Percentiles rank a stretch among this genome's conserved stretches.
These are phyloP conservation scores for Nicotiana sylvestris DNA, from an alignment of 257 asterid genomes.

Conservation along the genomic window DNA sequence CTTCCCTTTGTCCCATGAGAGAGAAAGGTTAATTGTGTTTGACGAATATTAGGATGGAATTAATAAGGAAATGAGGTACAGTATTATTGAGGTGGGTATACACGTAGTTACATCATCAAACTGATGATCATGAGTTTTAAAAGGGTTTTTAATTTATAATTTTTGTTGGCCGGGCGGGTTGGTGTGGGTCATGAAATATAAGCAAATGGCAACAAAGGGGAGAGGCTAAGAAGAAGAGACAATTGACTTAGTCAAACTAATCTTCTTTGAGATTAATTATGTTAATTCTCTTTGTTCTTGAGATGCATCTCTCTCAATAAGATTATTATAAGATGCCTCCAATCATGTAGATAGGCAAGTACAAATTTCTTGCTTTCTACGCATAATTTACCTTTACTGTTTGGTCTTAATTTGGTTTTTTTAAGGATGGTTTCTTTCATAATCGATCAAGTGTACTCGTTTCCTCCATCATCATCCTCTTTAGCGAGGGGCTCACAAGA, in stretches of 20 bases:
- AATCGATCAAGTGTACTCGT: too few species aligned
- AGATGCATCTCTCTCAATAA: not conserved
- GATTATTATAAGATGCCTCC: not conserved
- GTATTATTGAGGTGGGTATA: not conserved
- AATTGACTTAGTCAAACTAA: not conserved
- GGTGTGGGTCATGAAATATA: not conserved
- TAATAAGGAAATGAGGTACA: too few species aligned
- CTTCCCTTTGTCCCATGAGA: constrained; percentile 42
- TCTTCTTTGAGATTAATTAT: not conserved
- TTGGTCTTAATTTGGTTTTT: too few species aligned
- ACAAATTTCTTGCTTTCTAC: too few species aligned
- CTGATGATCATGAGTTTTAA: not conserved
- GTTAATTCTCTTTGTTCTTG: not conserved
- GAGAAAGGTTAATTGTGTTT: not conserved
- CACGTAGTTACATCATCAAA: not conserved
- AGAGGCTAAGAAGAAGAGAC: not conserved
- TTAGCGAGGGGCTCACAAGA: not conserved
- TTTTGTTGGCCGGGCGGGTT: not conserved
- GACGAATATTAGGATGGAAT: too few species aligned
- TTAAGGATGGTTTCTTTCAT: too few species aligned
- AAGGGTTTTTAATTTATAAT: not conserved
- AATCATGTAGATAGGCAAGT: not conserved
- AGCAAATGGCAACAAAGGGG: constrained; percentile 10
- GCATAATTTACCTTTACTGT: too few species aligned
- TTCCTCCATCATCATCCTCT: not conserved